Percentiles rank a stretch among this genome's conserved stretches.
phyloP scores from a whole-genome alignment of 1,284 basidiomycete genomes.

The Hemileia vastatrix region DNA sequence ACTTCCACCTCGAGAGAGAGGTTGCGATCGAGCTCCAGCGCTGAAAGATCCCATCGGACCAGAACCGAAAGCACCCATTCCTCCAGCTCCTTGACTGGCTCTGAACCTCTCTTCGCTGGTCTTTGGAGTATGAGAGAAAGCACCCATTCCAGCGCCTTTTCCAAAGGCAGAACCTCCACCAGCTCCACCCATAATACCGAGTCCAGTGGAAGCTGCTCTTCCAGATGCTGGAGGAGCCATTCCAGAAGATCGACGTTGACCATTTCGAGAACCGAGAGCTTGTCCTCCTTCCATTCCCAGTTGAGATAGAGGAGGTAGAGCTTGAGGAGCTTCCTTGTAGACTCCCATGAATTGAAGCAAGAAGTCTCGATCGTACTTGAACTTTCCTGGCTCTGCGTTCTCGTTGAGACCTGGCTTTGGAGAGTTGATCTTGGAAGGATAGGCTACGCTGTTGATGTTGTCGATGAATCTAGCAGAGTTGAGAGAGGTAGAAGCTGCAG shows the following conservation, averaged over 20 bases:
- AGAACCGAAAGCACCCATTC: constrained; percentile 35
- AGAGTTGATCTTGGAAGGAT: constrained; percentile 72
- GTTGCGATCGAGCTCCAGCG: constrained; percentile 37
- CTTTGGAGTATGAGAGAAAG: constrained; percentile 35
- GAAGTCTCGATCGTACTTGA: constrained; percentile 96
- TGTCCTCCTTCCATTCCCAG: constrained; percentile 74
- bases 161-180: constrained; percentile 30
- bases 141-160: constrained; percentile 32
- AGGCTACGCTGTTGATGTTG: constrained; percentile 65
- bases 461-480: constrained; percentile 62
- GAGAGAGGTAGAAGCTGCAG: constrained; percentile 30
- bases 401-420: constrained; percentile 77
- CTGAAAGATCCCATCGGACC: constrained; percentile 40
- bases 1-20: constrained; percentile 39
- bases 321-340: constrained; percentile 87
- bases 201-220: constrained; percentile 26
- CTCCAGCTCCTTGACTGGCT: constrained; percentile 21
- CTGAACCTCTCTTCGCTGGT: constrained; percentile 44
- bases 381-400: constrained; percentile 73
- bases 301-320: constrained; percentile 75
- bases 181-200: constrained; percentile 31
- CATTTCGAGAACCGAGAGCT: constrained; percentile 25
- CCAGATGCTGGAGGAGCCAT: constrained; percentile 35
- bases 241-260: constrained; percentile 32
- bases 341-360: constrained; percentile 90